A percentile compares a stretch with the other conserved stretches of the same genome.
Evolutionary conservation across 139 green algal genomes (phyloP).

Genomic region (Medakamo hakoo): DNA sequence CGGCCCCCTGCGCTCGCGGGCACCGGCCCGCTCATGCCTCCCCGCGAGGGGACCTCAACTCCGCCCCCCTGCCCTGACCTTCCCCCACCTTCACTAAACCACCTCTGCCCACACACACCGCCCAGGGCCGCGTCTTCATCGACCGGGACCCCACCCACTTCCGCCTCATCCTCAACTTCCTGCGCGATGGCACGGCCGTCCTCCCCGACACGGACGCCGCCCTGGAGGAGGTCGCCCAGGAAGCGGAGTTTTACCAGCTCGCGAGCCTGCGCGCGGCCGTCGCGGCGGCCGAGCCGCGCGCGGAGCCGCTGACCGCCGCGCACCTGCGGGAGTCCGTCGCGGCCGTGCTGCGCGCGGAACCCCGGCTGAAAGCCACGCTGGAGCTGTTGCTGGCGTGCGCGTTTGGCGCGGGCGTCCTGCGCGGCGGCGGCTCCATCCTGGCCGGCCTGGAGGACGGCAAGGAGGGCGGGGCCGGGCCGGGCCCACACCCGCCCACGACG

Average conservation of each 20-base stretch:
- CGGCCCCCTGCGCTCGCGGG: too few relatives aligned
- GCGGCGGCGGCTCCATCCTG: too few relatives aligned
- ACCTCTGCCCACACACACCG: background rate
- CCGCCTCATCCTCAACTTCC: slow-evolving; percentile 24
- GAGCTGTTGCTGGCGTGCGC: slow-evolving; percentile 9
- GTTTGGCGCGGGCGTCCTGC: slow-evolving; percentile 1
- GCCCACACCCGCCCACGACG: too few relatives aligned
- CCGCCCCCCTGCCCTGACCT: background rate
- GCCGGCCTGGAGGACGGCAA: too few relatives aligned
- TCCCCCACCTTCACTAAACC: background rate
- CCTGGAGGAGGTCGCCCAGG: slow-evolving; percentile 21
- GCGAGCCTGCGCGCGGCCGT: background rate
- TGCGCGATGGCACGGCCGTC: slow-evolving; percentile 19
- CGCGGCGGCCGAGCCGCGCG: slow-evolving; percentile 1
- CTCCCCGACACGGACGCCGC: slow-evolving; percentile 10
- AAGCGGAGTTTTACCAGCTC: slow-evolving; percentile 26
- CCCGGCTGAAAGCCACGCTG: background rate
- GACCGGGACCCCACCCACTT: slow-evolving; percentile 22
- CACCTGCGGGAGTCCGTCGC: slow-evolving; percentile 8
- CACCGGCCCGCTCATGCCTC: too few relatives aligned
- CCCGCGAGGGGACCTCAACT: background rate
- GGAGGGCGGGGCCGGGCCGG: background rate
- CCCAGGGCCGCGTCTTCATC: slow-evolving; percentile 15
- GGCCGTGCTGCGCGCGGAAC: background rate
- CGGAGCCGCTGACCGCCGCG: background rate